These are phyloP conservation scores for Iberis amara DNA, from an alignment of 441 rosid species.

Conservation along the genomic window DNA sequence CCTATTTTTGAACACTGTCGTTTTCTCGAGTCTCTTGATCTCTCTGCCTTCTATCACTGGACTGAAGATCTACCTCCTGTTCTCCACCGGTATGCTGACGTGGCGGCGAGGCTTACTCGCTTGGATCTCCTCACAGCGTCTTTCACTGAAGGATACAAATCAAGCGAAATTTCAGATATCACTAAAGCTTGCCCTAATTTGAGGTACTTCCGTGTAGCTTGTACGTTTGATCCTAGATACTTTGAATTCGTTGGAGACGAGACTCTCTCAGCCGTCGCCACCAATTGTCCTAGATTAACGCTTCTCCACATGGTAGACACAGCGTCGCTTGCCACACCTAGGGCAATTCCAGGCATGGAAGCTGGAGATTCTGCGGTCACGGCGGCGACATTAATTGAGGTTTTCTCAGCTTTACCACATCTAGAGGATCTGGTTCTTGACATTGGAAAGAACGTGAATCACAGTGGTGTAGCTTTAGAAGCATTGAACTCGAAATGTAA, in stretches of 20 bases:
- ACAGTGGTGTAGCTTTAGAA: slow-evolving; percentile 51
- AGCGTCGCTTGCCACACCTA: slow-evolving; percentile 35
- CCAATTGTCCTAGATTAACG: slow-evolving; percentile 51
- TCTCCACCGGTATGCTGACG: slow-evolving; percentile 42
- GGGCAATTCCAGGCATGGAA: slow-evolving; percentile 47
- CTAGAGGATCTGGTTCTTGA: slow-evolving; percentile 66
- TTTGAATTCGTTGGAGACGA: slow-evolving; percentile 64
- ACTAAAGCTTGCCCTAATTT: slow-evolving; percentile 60
- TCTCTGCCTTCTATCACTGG: slow-evolving; percentile 80
- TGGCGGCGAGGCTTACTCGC: slow-evolving; percentile 39
- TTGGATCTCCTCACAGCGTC: slow-evolving; percentile 69
- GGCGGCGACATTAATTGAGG: slow-evolving; percentile 37
- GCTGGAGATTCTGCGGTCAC: slow-evolving; percentile 56
- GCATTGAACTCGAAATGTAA: slow-evolving; percentile 49
- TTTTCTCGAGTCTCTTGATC: slow-evolving; percentile 46
- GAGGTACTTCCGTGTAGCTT: slow-evolving; percentile 53
- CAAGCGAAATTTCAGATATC: slow-evolving; percentile 54
- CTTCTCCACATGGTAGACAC: slow-evolving; percentile 69
- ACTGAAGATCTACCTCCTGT: slow-evolving; percentile 82
- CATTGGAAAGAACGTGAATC: slow-evolving; percentile 59
- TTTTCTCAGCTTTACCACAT: slow-evolving; percentile 46
- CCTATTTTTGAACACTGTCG: slow-evolving; percentile 48
- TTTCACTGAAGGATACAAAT: slow-evolving; percentile 63
- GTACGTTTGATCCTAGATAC: slow-evolving; percentile 74
- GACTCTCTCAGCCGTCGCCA: slow-evolving; percentile 53